A percentile compares a stretch with the other conserved stretches of the same genome.
Evolutionary conservation across 768 basidiomycete genomes (phyloP).

Genomic region (Chalciporus pseudorubinellus): DNA sequence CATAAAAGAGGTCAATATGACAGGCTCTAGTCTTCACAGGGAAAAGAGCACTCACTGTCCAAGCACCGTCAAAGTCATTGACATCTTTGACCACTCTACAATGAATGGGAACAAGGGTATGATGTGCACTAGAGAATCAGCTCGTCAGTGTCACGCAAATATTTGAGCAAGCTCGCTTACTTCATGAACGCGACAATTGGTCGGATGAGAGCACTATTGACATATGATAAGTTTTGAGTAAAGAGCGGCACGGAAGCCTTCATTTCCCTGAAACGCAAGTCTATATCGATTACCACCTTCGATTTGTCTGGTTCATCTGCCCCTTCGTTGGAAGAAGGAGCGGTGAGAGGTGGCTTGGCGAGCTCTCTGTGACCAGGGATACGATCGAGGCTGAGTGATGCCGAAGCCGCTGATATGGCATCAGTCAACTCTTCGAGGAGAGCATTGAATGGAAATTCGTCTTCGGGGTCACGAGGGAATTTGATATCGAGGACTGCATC

Average conservation of each 20-base stretch:
- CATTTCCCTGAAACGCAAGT: conserved; percentile 90
- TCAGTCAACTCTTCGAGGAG: conserved; percentile 90
- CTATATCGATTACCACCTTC: conserved; percentile 82
- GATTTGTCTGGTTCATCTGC: conserved; percentile 34
- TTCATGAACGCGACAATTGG: conserved; percentile 99
- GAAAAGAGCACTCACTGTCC: conserved; percentile 67
- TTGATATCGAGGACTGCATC: conserved; percentile 98
- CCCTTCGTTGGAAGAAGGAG: conserved; percentile 50
- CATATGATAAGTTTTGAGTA: conserved; percentile 82
- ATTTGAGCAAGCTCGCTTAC: conserved; percentile 44
- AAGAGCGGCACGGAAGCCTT: conserved; percentile 95
- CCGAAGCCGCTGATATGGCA: conserved; percentile 63
- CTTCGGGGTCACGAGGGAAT: conserved; percentile 82
- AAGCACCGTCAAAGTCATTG: conserved; percentile 90
- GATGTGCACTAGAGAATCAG: conserved; percentile 65
- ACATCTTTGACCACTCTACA: conserved; percentile 84
- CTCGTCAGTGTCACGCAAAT: not conserved
- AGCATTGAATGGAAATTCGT: conserved; percentile 67
- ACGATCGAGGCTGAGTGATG: conserved; percentile 46
- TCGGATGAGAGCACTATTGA: conserved; percentile 87
- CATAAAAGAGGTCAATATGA: conserved; percentile 4
- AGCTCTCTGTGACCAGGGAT: conserved; percentile 88
- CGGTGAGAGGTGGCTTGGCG: conserved; percentile 80
- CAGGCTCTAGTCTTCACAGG: not conserved
- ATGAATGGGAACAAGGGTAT: conserved; percentile 91